phyloP scores from a whole-genome alignment of 2,329 filamentous ascomycete species.

The Helotiales sp. region DNA sequence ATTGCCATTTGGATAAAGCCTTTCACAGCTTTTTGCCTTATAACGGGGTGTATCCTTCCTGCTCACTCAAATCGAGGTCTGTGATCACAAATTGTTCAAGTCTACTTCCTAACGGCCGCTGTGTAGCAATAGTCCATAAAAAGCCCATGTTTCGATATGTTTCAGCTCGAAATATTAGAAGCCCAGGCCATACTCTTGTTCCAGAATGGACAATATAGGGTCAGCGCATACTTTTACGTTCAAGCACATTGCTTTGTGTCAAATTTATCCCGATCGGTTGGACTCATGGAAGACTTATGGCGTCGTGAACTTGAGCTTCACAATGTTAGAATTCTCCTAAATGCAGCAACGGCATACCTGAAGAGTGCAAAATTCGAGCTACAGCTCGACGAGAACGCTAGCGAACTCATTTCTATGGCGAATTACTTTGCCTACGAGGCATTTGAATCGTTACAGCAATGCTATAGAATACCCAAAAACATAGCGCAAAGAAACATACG shows the following conservation, averaged over 20 bases:
- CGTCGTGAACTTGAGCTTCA: background rate
- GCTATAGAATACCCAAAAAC: no score
- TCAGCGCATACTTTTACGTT: background rate
- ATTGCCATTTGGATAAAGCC: background rate
- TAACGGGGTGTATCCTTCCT: background rate
- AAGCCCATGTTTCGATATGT: background rate
- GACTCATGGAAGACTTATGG: background rate
- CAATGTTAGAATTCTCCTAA: background rate
- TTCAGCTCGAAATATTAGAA: background rate
- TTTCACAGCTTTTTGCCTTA: background rate
- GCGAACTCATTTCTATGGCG: background rate
- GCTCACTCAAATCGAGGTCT: background rate
- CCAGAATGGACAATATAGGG: background rate
- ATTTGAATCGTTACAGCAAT: no score
- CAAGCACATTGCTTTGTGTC: background rate
- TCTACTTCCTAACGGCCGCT: background rate
- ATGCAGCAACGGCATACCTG: background rate
- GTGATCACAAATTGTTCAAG: no score
- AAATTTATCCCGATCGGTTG: background rate
- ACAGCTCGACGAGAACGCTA: background rate
- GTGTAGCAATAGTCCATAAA: background rate
- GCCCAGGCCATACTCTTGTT: background rate
- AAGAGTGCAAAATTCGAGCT: background rate
- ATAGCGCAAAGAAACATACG: background rate
- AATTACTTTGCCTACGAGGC: no score